Base-by-base conservation (phyloP, 2,329 filamentous ascomycete genomes). In the Apiospora arundinis region DNA sequence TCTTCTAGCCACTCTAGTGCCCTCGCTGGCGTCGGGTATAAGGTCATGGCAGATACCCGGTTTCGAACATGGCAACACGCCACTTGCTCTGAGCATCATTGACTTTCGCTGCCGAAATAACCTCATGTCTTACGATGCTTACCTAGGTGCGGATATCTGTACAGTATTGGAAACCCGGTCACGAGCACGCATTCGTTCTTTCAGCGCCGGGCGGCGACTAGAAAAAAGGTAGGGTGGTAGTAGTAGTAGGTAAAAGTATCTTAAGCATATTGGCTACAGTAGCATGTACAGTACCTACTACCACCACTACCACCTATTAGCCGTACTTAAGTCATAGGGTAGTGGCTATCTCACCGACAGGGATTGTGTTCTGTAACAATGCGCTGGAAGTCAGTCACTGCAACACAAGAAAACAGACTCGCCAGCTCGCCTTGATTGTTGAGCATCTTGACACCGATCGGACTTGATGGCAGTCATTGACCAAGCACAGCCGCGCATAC, bases 31-130 rank as follows among this genome's bases (percentile, higher is more conserved):
- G 52, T 32, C 52, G 52, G 56, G 28, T 40, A 40, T 63, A 60
- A 60, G 52, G 25, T 21, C 25, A 8, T 32, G 52, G 52, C 28
- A 37, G 28, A 9, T 40, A 63, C 56, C 56, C 56, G 56, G 56
- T 40, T 40, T 63, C 42, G 56, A 63, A n/a, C 56, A 40, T 18
- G 23, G 56, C 56, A 63, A 63, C 56, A 63, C 32, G 56, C 56
- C 56, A 63, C 14, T 56, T 12, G 14, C 25, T 28, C 23, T 18
- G 25, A 16, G 49, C 14, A 18, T 56, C 49, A 25, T 28, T 11
- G 23, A 28, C 14, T 25, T 18, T 63, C 32, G 56, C 52, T 37
- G 28, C 52, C 11, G 28, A 37, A 28, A 18, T 32, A 60, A 60
- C 52, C 52, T 60, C 52, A 60, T 37, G 28, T 60, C 52, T 60